Conservation (phyloP, 306 rosid genomes). For the Cucumis hystrix region DNA sequence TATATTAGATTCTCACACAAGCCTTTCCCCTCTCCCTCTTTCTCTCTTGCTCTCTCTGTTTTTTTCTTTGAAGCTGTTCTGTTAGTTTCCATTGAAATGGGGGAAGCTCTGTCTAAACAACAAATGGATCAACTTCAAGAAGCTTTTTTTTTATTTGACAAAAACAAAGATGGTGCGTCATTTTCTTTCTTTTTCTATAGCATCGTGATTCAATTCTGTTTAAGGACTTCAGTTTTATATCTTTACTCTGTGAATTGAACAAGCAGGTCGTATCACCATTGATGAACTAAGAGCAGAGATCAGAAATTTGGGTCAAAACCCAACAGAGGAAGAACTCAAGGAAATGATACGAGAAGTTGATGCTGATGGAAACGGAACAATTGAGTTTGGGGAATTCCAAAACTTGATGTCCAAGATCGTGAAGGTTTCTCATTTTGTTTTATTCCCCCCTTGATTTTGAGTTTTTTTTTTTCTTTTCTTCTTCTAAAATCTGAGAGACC, state of each 20-base stretch:
- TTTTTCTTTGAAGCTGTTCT: neutral
- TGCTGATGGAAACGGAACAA: conserved; percentile 75
- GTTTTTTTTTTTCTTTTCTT: neutral
- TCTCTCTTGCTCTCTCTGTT: neutral
- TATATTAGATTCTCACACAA: neutral
- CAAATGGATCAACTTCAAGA: conserved; percentile 61
- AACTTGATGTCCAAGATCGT: conserved; percentile 65
- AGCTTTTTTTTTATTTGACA: conserved; percentile 75
- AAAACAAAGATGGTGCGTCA: conserved; percentile 75
- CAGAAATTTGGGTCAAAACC: conserved; percentile 65
- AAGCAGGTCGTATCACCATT: conserved; percentile 64
- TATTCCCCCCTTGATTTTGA: neutral
- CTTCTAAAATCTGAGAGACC: neutral
- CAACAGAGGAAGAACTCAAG: conserved; percentile 74
- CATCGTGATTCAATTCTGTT: neutral
- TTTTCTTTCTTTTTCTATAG: neutral
- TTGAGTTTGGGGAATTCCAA: conserved; percentile 60
- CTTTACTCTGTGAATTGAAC: neutral
- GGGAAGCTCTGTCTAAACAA: conserved; percentile 44
- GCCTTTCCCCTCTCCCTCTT: neutral
- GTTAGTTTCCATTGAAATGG: conserved; percentile 19
- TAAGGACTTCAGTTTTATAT: neutral
- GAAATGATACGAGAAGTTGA: conserved; percentile 80
- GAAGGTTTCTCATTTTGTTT: conserved; percentile 18
- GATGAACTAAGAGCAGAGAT: conserved; percentile 84